Evolutionary conservation across 2,329 filamentous ascomycete species (phyloP).

Genomic region (Alternaria conjuncta): DNA sequence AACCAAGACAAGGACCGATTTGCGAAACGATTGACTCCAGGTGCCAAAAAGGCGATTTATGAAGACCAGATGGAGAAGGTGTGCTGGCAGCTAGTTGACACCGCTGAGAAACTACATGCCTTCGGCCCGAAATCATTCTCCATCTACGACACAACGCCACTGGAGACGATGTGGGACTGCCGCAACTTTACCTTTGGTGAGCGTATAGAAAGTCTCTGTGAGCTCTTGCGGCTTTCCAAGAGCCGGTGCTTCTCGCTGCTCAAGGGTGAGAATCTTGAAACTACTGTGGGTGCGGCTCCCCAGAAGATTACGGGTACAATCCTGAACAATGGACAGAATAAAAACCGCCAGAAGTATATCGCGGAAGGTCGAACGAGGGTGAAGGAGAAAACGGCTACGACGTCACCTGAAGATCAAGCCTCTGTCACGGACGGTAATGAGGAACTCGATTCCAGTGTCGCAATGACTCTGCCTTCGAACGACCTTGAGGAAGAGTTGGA

Average conservation of each 20-base stretch:
- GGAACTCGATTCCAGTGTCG: neutral
- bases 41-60: neutral
- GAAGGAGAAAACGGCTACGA: neutral
- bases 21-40: conserved; percentile 9
- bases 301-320: neutral
- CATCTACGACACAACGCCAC: conserved; percentile 7
- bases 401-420: neutral
- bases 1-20: neutral
- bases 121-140: conserved; percentile 4
- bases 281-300: neutral
- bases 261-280: conserved; percentile 15
- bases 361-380: neutral
- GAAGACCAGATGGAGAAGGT: conserved; percentile 16
- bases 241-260: conserved; percentile 14
- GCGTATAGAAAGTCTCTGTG: conserved; percentile 11
- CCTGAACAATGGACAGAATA: neutral
- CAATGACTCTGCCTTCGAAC: neutral
- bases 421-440: neutral
- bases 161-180: conserved; percentile 2
- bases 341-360: neutral
- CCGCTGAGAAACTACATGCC: conserved; percentile 10
- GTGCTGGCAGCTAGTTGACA: conserved; percentile 16
- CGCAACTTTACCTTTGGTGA: conserved; percentile 11
- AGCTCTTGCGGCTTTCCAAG: conserved; percentile 12
- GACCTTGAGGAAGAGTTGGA: neutral